A percentile compares a stretch with the other conserved stretches of the same genome.
These are phyloP conservation scores for Myochromella boudieri DNA, from an alignment of 768 basidiomycete species.

Conservation along the genomic window DNA sequence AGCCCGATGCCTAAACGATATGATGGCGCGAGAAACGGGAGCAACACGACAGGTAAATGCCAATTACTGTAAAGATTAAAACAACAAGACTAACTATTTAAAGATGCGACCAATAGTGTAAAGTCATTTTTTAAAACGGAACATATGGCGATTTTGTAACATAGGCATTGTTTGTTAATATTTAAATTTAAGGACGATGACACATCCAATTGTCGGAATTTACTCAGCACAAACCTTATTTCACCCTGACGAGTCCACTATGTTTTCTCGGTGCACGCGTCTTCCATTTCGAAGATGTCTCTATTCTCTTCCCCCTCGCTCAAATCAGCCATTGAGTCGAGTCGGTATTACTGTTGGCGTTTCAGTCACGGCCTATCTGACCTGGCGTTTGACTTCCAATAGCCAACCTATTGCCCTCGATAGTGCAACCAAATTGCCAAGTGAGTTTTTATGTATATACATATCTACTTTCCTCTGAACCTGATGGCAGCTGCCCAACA, in stretches of 20 bases:
- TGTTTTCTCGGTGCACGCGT: constrained; percentile 58
- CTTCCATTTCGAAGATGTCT: constrained; percentile 52
- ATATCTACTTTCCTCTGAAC: not conserved
- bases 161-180: no score
- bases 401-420: constrained; percentile 49
- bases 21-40: constrained; percentile 44
- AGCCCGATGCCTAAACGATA: constrained; percentile 65
- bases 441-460: constrained; percentile 18
- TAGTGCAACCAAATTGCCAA: constrained; percentile 26
- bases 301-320: constrained; percentile 38
- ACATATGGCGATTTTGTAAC: no score
- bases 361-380: constrained; percentile 45
- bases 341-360: constrained; percentile 38
- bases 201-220: not conserved
- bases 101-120: constrained; percentile 3
- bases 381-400: constrained; percentile 46
- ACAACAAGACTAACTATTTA: no score
- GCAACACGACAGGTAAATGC: constrained; percentile 9
- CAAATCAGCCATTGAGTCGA: constrained; percentile 24
- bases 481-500: constrained; percentile 16
- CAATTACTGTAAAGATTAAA: no score
- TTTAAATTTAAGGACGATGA: no score
- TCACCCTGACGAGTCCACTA: no score
- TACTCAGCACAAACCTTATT: constrained; percentile 13
- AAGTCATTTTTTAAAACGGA: no score